A percentile compares a stretch with the other conserved stretches of the same genome.
phyloP scores from a whole-genome alignment of 805 yeast genomes.

The Clavispora asparagi region DNA sequence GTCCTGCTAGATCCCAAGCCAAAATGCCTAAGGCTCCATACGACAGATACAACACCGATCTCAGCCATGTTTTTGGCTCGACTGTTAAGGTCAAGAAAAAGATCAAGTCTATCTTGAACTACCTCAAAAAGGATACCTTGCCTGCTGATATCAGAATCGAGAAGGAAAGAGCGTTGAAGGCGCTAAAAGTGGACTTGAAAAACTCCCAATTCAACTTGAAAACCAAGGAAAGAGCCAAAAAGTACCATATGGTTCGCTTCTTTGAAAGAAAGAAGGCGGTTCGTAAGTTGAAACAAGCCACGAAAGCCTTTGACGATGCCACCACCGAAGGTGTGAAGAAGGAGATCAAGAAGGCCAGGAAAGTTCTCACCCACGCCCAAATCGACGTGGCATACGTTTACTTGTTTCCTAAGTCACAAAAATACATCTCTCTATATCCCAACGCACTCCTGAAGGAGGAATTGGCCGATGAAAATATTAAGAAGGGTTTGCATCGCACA shows the following conservation, averaged over 20 bases:
- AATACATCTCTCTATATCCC: constrained; percentile 77
- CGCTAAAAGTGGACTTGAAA: constrained; percentile 54
- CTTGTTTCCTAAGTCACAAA: constrained; percentile 72
- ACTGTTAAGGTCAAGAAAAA: constrained; percentile 56
- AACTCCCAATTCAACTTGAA: constrained; percentile 40
- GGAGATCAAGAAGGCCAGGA: constrained; percentile 41
- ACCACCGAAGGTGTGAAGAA: constrained; percentile 29
- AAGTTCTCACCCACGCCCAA: constrained; percentile 50
- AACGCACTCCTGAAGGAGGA: constrained; percentile 22
- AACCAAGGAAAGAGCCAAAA: constrained; percentile 52
- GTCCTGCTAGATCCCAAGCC: not conserved
- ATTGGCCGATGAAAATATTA: constrained; percentile 30
- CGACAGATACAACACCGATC: constrained; percentile 11
- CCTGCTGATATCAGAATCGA: constrained; percentile 63
- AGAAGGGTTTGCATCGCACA: constrained; percentile 37
- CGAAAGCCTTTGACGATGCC: constrained; percentile 32
- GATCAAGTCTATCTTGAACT: constrained; percentile 79
- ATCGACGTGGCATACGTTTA: constrained; percentile 71
- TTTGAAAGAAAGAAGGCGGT: constrained; percentile 85
- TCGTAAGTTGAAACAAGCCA: constrained; percentile 57
- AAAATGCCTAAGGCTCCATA: constrained; percentile 4
- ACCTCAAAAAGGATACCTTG: constrained; percentile 53
- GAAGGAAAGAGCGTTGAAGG: constrained; percentile 71
- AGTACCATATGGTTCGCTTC: constrained; percentile 90
- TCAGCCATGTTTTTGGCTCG: constrained; percentile 14